Evolutionary conservation across 805 yeast genomes (phyloP), one percentile per base, ranked within the genome.

Genomic region (Saturnispora diversa): DNA sequence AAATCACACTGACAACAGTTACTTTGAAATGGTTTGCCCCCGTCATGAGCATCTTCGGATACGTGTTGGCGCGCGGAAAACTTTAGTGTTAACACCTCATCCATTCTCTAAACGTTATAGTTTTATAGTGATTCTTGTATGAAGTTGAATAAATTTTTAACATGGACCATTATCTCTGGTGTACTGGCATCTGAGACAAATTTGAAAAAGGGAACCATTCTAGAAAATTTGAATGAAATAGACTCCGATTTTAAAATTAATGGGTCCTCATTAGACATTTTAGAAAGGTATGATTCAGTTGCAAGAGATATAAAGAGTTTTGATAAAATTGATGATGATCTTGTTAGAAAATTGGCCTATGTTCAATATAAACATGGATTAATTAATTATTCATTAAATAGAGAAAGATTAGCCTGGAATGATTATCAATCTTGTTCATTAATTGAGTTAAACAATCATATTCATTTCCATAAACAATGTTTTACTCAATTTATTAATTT

Each of bases 291-390:
- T 43, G 63, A 59, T 28, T 22, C 48, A 3, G 30, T 59, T 0
- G 34, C 56, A 12, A 28, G 42, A 9, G 49, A 47, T 5, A 39
- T 58, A 12, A 40, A 45, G 23, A 47, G 45, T 20, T 11, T 32
- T 5, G 41, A 49, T 17, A 42, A 45, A 36, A 27, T 34, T 45
- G 53, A 7, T 45, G 51, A 5, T 44, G 28, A 35, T 45, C 3
- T 32, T 15, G 20, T 26, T 43, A 9, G 46, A 31, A 30, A 45
- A 71, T 13, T 59, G 76, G 29, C 16, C 0, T 72, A 70, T 46
- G 56, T 78, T 1, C 67, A 70, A 45, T 77, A 72, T 53, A 79
- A 75, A 52, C 69, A 71, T 41, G 87, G 85, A 0, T 54, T 80
- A 32, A 71, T 80, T 3, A 80, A 79, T 40, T 57, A 77, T 40